Evolutionary conservation across 108 stramenopile genomes (phyloP), one percentile per base, ranked within the genome.

Genomic region (Stephanodiscus minutulus): DNA sequence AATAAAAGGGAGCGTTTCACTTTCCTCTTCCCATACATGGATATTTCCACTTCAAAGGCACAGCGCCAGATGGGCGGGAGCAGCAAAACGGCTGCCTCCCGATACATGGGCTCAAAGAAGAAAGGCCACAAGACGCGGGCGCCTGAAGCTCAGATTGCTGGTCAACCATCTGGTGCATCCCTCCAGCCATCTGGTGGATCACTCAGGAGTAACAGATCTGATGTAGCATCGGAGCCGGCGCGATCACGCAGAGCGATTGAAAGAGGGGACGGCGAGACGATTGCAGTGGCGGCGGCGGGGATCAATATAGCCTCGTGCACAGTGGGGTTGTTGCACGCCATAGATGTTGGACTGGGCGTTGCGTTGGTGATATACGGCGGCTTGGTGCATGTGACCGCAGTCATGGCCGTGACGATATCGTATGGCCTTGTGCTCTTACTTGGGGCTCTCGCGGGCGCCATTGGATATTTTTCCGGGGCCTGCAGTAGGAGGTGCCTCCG

Each of bases 391-490:
- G 76, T 64, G 17, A 27, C 53, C 2, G 15, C 37, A 41, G 76
- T 70, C 21, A 65, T 33, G 37, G 77, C 65, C 31, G 18, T 35
- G 9, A 12, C 60, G 2, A 53, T 78, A 49, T 52, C 49, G 8
- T 67, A 71, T 39, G 77, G 77, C 7, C 31, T 67, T 7, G 25
- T 78, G 13, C 77, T 78, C 44, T 7, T 66, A 11, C 43, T 72
- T 4, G 70, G 77, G 8, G n/a, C 66, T 10, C 18, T 78, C 11
- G 65, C 61, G 12, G 77, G 70, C 52, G 58, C 39, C 11, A 58
- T 78, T 20, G 77, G 77, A 17, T 78, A 78, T 78, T 72, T 35
- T 60, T 61, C 70, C 13, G 59, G 22, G 41, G 28, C 50, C 0
- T 60, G 65, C 17, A 61, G 70, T 46, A 71, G 64, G 60, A 27